Conservation (phyloP, 1,284 basidiomycete species). For the Apiotrichum mycotoxinovorans region DNA sequence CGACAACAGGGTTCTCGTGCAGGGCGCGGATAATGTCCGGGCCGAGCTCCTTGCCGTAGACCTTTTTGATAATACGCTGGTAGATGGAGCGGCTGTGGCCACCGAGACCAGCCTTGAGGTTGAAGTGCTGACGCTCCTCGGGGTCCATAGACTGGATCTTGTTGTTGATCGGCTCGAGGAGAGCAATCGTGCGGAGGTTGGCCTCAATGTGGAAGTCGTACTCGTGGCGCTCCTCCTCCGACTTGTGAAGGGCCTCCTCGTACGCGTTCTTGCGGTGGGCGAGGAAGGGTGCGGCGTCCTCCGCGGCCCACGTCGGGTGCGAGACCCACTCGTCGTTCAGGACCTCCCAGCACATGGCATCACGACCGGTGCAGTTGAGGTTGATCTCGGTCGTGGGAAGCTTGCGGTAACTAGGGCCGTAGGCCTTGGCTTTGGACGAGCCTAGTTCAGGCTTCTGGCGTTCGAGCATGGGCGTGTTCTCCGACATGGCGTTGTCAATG, state of each 20-base stretch:
- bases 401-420: constrained; percentile 88
- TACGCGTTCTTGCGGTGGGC: constrained; percentile 96
- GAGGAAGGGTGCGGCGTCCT: constrained; percentile 89
- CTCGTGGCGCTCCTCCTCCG: constrained; percentile 97
- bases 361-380: constrained; percentile 88
- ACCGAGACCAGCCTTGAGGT: constrained; percentile 82
- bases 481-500: constrained; percentile 53
- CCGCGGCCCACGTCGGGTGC: constrained; percentile 93
- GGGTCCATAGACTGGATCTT: constrained; percentile 85
- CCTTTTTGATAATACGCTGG: constrained; percentile 88
- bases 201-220: constrained; percentile 97
- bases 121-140: constrained; percentile 80
- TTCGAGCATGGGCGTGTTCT: constrained; percentile 61
- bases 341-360: constrained; percentile 92
- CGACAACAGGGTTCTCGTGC: constrained; percentile 85
- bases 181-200: constrained; percentile 82
- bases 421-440: constrained; percentile 46
- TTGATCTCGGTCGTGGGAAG: constrained; percentile 82
- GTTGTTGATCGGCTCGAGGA: constrained; percentile 83
- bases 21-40: constrained; percentile 83
- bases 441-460: constrained; percentile 56
- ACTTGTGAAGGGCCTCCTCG: constrained; percentile 93
- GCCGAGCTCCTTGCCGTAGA: constrained; percentile 78
- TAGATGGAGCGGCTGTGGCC: constrained; percentile 85
- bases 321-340: constrained; percentile 96